These are phyloP conservation scores for Dissophora globulifera DNA, from an alignment of 192 early-diverging fungal genomes.

Conservation along the genomic window DNA sequence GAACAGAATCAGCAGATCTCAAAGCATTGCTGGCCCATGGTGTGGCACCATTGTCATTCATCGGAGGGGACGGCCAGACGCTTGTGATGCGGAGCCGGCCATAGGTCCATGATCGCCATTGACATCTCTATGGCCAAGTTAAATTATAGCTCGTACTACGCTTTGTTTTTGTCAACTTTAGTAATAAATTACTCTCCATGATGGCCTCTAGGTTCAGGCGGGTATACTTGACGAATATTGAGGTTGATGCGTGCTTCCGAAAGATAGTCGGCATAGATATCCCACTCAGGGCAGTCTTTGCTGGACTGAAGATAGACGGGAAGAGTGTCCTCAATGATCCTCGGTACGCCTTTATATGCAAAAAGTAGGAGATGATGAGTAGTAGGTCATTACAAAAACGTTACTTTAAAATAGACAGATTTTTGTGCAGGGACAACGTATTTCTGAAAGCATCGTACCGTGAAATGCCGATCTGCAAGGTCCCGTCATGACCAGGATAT, in stretches of 20 bases:
- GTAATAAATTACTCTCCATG: no score
- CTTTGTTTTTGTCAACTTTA: no score
- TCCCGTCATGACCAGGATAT: slow-evolving; percentile 90
- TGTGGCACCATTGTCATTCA: no score
- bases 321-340: slow-evolving; percentile 77
- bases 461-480: slow-evolving; percentile 82
- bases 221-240: slow-evolving; percentile 89
- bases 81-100: no score
- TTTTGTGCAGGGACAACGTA: no score
- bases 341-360: slow-evolving; percentile 79
- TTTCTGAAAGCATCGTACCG: slow-evolving; percentile 64
- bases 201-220: slow-evolving; percentile 9
- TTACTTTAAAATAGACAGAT: no score
- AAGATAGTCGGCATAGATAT: slow-evolving; percentile 76
- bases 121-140: no score
- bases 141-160: no score
- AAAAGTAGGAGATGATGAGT: neutral
- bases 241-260: slow-evolving; percentile 83
- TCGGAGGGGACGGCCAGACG: no score
- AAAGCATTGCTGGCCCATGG: no score
- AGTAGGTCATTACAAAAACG: neutral
- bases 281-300: slow-evolving; percentile 67
- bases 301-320: slow-evolving; percentile 69
- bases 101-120: no score
- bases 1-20: no score